These are phyloP conservation scores for Noccaea caerulescens DNA, from an alignment of 345 rosid species.

Conservation along the genomic window DNA sequence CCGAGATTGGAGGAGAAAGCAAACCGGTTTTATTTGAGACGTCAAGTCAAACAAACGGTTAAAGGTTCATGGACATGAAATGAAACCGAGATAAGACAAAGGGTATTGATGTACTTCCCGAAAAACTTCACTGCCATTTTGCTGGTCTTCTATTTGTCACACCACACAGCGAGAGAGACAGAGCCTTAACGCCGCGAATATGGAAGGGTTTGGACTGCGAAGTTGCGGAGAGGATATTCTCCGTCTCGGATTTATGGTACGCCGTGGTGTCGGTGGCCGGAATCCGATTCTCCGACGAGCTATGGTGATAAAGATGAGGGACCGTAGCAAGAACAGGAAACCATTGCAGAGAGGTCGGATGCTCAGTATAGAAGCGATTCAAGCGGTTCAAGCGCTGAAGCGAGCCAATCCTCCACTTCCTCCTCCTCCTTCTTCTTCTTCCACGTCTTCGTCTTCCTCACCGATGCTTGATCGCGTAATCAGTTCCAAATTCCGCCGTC, in stretches of 20 bases:
- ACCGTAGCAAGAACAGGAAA: constrained; percentile 73
- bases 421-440: constrained; percentile 5
- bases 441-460: constrained; percentile 31
- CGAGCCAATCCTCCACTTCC: constrained; percentile 51
- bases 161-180: constrained; percentile 2
- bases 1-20: neutral
- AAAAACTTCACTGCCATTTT: neutral
- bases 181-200: constrained; percentile 24
- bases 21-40: neutral
- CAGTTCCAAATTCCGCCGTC: constrained; percentile 58
- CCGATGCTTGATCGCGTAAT: constrained; percentile 46
- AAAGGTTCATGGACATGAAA: neutral
- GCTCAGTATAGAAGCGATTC: constrained; percentile 87
- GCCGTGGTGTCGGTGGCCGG: neutral
- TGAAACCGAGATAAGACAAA: constrained; percentile 12
- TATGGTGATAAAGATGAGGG: constrained; percentile 55
- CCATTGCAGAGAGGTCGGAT: constrained; percentile 77
- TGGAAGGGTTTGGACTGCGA: constrained; percentile 42
- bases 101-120: neutral
- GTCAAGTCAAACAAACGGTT: neutral
- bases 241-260: constrained; percentile 2
- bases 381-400: constrained; percentile 73
- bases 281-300: constrained; percentile 20
- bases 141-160: neutral
- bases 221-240: constrained; percentile 28